Percentiles rank a stretch among this genome's conserved stretches.
phyloP scores from a whole-genome alignment of 345 rosid species.

The Camelina laxa region DNA sequence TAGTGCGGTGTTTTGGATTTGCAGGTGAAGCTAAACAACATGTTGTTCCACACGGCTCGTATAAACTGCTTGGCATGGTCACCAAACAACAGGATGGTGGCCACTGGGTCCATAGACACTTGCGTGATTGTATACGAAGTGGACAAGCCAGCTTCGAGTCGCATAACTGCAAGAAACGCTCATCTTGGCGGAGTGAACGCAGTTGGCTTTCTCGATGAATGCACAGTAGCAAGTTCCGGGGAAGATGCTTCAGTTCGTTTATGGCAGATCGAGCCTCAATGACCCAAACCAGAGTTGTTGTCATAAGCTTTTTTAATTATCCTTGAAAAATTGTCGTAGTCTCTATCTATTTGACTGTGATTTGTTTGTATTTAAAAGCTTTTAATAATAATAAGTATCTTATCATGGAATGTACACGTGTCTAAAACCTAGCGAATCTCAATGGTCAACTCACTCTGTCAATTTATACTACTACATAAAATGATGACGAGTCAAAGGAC shows the following conservation, averaged over 20 bases:
- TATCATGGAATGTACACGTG: constrained; percentile 23
- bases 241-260: constrained; percentile 75
- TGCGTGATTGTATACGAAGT: constrained; percentile 67
- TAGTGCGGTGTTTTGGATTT: constrained; percentile 10
- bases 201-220: constrained; percentile 58
- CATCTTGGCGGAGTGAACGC: constrained; percentile 79
- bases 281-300: constrained; percentile 7
- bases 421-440: neutral
- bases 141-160: constrained; percentile 68
- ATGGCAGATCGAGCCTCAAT: constrained; percentile 53
- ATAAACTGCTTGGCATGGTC: constrained; percentile 83
- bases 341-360: neutral
- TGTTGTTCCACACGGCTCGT: constrained; percentile 77
- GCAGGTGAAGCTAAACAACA: constrained; percentile 78
- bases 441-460: neutral
- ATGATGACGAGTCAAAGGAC: neutral
- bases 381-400: neutral
- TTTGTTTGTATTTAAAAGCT: constrained; percentile 14
- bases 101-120: constrained; percentile 78
- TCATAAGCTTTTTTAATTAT: constrained; percentile 24
- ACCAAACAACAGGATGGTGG: constrained; percentile 66
- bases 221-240: constrained; percentile 63
- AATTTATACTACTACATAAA: neutral
- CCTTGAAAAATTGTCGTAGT: constrained; percentile 11
- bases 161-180: constrained; percentile 67